Conservation (phyloP, 148 eudicot species). For the Amaranthus cruentus region DNA sequence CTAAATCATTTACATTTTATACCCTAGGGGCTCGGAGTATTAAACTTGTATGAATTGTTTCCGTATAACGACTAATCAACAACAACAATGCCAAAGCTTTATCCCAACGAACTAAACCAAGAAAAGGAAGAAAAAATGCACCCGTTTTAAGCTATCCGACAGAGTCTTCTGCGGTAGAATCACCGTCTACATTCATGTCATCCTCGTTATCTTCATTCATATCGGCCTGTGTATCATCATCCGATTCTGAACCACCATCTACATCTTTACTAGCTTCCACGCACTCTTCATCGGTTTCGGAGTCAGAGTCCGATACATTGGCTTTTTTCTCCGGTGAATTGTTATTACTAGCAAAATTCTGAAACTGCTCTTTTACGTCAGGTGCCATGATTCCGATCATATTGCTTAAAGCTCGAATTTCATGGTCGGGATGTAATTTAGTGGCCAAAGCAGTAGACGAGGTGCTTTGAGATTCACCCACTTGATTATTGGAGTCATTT, state of each 20-base stretch:
- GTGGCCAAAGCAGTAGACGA: constrained; percentile 28
- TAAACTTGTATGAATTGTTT: not conserved
- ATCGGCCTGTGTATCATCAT: constrained; percentile 51
- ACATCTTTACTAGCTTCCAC: constrained; percentile 37
- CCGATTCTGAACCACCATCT: constrained; percentile 36
- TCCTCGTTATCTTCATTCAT: constrained; percentile 27
- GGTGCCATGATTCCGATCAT: constrained; percentile 91
- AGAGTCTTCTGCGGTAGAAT: constrained; percentile 72
- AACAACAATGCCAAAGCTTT: not conserved
- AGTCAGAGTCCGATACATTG: constrained; percentile 50
- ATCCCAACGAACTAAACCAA: not conserved
- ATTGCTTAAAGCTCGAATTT: constrained; percentile 53
- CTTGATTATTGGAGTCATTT: constrained; percentile 46
- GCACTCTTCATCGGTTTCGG: constrained; percentile 59
- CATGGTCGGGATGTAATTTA: constrained; percentile 31
- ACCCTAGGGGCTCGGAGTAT: constrained; percentile 12
- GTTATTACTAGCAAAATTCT: constrained; percentile 27
- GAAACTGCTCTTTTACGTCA: constrained; percentile 65
- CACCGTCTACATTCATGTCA: constrained; percentile 58
- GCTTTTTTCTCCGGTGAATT: constrained; percentile 26
- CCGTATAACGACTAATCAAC: not conserved
- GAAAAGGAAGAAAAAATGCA: not conserved
- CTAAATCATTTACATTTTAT: constrained; percentile 7
- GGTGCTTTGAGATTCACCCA: constrained; percentile 58
- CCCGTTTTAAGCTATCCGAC: constrained; percentile 27